Evolutionary conservation across 495 filamentous ascomycete genomes (phyloP).

Genomic region (Neurospora sp.): DNA sequence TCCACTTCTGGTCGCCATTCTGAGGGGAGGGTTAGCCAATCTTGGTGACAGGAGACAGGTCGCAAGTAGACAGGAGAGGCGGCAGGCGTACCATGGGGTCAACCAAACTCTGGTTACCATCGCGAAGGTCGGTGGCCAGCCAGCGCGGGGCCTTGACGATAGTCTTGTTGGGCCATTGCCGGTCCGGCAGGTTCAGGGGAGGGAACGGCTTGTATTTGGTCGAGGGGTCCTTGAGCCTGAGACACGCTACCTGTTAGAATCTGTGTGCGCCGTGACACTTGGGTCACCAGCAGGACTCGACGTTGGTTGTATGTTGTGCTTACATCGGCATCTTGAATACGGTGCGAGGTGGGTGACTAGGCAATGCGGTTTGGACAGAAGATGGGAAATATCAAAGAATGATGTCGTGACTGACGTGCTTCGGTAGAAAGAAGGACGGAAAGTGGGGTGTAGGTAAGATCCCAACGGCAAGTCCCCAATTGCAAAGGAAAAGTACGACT

Average conservation of each 20-base stretch:
- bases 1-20: conserved; percentile 90
- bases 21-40: conserved; percentile 28
- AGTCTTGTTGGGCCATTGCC: conserved; percentile 82
- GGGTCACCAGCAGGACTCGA: neutral
- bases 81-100: conserved; percentile 67
- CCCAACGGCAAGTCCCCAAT: neutral
- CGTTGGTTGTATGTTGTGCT: conserved; percentile 4
- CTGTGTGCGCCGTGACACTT: conserved; percentile 11
- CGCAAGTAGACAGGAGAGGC: neutral
- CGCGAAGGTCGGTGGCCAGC: conserved; percentile 75
- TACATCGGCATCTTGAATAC: conserved; percentile 27
- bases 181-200: conserved; percentile 70
- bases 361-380: neutral
- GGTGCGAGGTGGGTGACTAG: neutral
- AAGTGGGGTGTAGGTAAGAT: neutral
- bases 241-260: conserved; percentile 6
- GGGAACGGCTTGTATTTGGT: conserved; percentile 74
- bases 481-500: neutral
- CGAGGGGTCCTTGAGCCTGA: conserved; percentile 88
- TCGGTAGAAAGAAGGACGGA: conserved; percentile 1
- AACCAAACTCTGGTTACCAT: conserved; percentile 81
- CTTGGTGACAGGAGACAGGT: neutral
- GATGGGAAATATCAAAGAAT: neutral
- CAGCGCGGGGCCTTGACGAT: conserved; percentile 73
- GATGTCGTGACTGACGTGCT: neutral